Conservation (phyloP, 345 rosid genomes). For the Mercurialis annua region DNA sequence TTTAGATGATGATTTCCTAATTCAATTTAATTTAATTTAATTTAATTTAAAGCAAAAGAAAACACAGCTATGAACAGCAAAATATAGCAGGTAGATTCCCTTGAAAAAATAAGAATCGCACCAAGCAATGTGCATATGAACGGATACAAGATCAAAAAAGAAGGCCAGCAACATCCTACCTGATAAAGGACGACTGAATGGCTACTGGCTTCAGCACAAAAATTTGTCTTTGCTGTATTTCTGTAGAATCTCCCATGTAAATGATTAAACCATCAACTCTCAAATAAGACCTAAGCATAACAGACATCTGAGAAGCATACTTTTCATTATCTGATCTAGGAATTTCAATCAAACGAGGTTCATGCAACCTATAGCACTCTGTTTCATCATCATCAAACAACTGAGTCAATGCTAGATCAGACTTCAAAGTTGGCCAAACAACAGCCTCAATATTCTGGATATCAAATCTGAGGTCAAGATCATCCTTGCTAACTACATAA, state of each 20-base stretch:
- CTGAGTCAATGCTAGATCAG: slow-evolving; percentile 33
- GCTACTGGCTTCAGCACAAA: slow-evolving; percentile 58
- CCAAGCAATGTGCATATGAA: neutral
- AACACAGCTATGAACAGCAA: no score
- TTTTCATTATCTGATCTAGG: slow-evolving; percentile 48
- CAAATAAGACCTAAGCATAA: slow-evolving; percentile 49
- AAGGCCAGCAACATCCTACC: slow-evolving; percentile 42
- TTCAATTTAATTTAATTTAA: neutral
- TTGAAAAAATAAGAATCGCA: neutral
- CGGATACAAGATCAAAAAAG: slow-evolving; percentile 7
- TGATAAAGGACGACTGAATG: slow-evolving; percentile 52
- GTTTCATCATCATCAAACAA: slow-evolving; percentile 39
- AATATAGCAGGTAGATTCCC: no score
- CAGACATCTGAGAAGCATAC: slow-evolving; percentile 48
- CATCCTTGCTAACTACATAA: slow-evolving; percentile 33
- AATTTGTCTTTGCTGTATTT: slow-evolving; percentile 42
- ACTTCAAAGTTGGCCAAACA: slow-evolving; percentile 55
- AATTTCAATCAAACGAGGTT: slow-evolving; percentile 45
- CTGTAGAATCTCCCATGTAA: slow-evolving; percentile 45
- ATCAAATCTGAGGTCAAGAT: slow-evolving; percentile 52
- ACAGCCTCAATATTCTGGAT: slow-evolving; percentile 61
- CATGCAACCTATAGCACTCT: slow-evolving; percentile 43
- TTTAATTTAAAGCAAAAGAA: neutral
- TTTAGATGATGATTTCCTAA: neutral
- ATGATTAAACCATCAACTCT: slow-evolving; percentile 57